phyloP scores from a whole-genome alignment of 805 yeast genomes.

The Candida adriatica region DNA sequence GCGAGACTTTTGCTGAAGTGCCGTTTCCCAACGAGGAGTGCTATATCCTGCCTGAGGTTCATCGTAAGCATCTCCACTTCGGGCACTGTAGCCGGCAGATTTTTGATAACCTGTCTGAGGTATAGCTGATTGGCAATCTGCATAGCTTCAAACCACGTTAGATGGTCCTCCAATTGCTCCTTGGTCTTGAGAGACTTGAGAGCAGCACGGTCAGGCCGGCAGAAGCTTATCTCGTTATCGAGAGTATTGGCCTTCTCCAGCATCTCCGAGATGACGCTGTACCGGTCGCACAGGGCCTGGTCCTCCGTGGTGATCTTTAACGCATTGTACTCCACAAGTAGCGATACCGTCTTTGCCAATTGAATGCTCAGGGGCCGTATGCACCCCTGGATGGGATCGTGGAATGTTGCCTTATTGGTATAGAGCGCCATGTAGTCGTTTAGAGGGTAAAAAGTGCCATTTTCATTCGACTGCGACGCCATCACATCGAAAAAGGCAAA shows the following conservation, averaged over 20 bases:
- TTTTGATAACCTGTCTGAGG: conserved; percentile 44
- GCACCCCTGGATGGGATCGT: conserved; percentile 65
- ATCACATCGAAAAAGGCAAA: conserved; percentile 19
- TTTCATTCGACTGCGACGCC: conserved; percentile 22
- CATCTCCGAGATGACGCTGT: conserved; percentile 13
- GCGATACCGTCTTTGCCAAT: conserved; percentile 35
- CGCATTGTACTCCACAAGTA: conserved; percentile 12
- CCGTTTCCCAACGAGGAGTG: conserved; percentile 38
- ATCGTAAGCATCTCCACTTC: conserved; percentile 45
- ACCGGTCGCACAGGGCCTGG: conserved; percentile 11
- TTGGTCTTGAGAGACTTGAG: conserved; percentile 22
- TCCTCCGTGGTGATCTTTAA: conserved; percentile 5
- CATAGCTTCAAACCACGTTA: conserved; percentile 52
- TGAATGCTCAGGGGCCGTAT: conserved; percentile 56
- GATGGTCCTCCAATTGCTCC: conserved; percentile 47
- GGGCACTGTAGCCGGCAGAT: conserved; percentile 43
- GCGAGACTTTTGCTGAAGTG: conserved; percentile 42
- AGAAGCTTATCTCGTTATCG: conserved; percentile 35
- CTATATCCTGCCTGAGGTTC: conserved; percentile 43
- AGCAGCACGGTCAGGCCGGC: conserved; percentile 41
- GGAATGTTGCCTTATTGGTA: conserved; percentile 1
- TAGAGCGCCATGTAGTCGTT: conserved; percentile 14
- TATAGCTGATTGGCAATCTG: conserved; percentile 49
- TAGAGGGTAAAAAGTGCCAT: conserved; percentile 24
- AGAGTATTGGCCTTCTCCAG: conserved; percentile 25